Conservation (phyloP, 23 red algal species). For the Gracilaria gracilis region DNA sequence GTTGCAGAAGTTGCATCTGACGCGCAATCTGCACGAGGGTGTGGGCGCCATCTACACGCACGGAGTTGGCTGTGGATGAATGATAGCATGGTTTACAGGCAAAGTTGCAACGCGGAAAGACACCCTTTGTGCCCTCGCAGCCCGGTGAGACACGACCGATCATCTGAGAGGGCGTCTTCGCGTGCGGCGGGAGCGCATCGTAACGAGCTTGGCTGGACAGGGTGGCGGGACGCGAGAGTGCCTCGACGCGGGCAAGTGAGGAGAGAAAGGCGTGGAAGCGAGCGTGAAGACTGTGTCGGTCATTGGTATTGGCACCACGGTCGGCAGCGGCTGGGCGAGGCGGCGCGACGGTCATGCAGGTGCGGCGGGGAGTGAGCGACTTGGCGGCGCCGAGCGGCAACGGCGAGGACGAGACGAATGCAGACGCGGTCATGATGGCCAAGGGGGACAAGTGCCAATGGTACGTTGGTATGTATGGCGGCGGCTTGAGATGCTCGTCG, state of each 20-base stretch:
- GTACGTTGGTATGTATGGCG: no score
- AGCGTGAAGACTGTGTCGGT: neutral
- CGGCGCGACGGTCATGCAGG: conserved; percentile 7
- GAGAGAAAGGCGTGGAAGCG: neutral
- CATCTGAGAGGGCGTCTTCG: conserved; percentile 75
- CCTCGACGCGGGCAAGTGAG: conserved; percentile 2
- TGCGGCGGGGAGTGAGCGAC: neutral
- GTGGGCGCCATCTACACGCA: conserved; percentile 85
- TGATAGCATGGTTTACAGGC: conserved; percentile 86
- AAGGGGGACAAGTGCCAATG: neutral
- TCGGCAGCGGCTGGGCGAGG: neutral
- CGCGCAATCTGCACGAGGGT: conserved; percentile 72
- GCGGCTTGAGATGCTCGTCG: neutral
- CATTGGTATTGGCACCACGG: neutral
- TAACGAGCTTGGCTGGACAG: conserved; percentile 34
- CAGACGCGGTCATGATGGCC: neutral
- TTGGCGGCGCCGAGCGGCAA: neutral
- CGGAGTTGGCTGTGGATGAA: conserved; percentile 74
- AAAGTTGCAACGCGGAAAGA: conserved; percentile 87
- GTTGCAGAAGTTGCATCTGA: conserved; percentile 73
- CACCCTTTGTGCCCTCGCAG: conserved; percentile 85
- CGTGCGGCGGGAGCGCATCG: conserved; percentile 38
- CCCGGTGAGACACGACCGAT: conserved; percentile 81
- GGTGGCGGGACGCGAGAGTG: conserved; percentile 35
- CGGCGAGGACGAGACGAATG: neutral